A percentile compares a stretch with the other conserved stretches of the same genome.
Evolutionary conservation across 495 filamentous ascomycete genomes (phyloP).

Genomic region (Pseudoneurospora amorphoporcata): DNA sequence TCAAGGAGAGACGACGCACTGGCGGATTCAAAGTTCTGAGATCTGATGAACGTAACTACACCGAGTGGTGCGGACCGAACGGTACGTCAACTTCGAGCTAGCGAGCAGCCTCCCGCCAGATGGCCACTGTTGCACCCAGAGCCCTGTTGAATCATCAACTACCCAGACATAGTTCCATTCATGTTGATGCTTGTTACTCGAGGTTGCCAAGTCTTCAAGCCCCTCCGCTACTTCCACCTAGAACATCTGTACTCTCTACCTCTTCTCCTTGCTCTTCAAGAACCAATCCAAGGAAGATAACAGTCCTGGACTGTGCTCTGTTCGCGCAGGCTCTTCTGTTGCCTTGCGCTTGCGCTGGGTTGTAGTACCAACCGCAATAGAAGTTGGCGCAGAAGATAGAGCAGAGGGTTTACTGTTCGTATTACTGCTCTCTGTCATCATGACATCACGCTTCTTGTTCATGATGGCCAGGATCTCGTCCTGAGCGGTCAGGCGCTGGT

Average conservation of each 20-base stretch:
- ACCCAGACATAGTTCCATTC: slow-evolving; percentile 30
- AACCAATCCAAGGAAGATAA: background rate
- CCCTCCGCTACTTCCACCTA: background rate
- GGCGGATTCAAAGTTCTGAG: no score
- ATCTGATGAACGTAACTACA: no score
- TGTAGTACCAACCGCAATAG: background rate
- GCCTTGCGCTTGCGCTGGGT: background rate
- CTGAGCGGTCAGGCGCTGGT: background rate
- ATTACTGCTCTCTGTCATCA: background rate
- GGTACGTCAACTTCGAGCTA: slow-evolving; percentile 5
- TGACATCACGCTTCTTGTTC: background rate
- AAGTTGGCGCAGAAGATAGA: background rate
- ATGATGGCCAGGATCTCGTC: background rate
- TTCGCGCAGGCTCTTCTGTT: background rate
- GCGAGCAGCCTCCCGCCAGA: slow-evolving; percentile 41
- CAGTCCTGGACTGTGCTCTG: background rate
- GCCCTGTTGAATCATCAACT: slow-evolving; percentile 32
- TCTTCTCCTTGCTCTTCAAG: background rate
- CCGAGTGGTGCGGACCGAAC: no score
- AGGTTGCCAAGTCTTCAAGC: background rate
- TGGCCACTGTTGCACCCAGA: slow-evolving; percentile 27
- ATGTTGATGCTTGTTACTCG: slow-evolving; percentile 26
- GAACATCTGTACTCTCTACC: background rate
- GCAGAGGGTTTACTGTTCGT: background rate
- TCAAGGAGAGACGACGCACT: no score